Conservation (phyloP, 768 basidiomycete genomes). For the Boletales sp. region DNA sequence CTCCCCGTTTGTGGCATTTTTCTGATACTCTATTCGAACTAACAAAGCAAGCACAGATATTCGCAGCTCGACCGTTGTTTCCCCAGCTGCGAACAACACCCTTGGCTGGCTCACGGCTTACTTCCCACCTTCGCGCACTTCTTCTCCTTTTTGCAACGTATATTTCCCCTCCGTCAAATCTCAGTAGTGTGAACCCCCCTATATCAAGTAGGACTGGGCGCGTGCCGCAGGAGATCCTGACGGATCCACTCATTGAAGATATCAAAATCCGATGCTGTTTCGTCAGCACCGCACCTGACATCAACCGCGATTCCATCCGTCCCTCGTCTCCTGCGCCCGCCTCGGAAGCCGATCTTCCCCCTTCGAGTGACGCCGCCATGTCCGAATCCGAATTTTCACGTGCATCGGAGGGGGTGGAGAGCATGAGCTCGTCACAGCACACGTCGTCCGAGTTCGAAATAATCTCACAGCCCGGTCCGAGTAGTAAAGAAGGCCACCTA, state of each 20-base stretch:
- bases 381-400: slow-evolving; percentile 70
- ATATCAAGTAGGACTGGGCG: slow-evolving; percentile 57
- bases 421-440: slow-evolving; percentile 44
- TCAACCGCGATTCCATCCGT: slow-evolving; percentile 30
- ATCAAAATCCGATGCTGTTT: slow-evolving; percentile 90
- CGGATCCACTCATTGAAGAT: slow-evolving; percentile 80
- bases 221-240: slow-evolving; percentile 77
- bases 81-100: slow-evolving; percentile 82
- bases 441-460: slow-evolving; percentile 54
- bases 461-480: slow-evolving; percentile 36
- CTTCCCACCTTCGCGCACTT: slow-evolving; percentile 75
- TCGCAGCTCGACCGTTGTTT: slow-evolving; percentile 82
- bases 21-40: background rate
- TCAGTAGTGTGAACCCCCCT: slow-evolving; percentile 63
- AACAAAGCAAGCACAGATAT: slow-evolving; percentile 60
- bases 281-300: slow-evolving; percentile 62
- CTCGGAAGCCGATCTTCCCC: slow-evolving; percentile 39
- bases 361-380: slow-evolving; percentile 53
- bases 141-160: slow-evolving; percentile 82
- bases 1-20: slow-evolving; percentile 63
- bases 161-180: slow-evolving; percentile 72
- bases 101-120: slow-evolving; percentile 78
- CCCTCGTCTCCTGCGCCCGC: slow-evolving; percentile 28
- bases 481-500: slow-evolving; percentile 30
- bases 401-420: slow-evolving; percentile 45